These are phyloP conservation scores for Amanita jacksonii DNA, from an alignment of 768 basidiomycete species.

Conservation along the genomic window DNA sequence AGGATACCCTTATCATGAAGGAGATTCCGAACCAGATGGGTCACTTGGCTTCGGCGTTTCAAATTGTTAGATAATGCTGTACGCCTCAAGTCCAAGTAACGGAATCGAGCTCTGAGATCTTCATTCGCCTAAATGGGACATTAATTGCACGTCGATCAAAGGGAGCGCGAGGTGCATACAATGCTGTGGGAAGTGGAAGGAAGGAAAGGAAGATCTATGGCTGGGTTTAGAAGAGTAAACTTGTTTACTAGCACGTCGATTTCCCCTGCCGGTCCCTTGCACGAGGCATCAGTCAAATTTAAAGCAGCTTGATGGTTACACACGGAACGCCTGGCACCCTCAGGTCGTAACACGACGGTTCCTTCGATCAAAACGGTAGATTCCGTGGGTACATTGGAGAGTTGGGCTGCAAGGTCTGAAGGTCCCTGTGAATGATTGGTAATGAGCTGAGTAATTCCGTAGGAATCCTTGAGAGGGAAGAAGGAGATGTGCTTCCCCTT, in stretches of 20 bases:
- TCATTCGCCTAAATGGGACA: slow-evolving; percentile 53
- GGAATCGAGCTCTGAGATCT: slow-evolving; percentile 74
- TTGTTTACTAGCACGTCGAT: slow-evolving; percentile 72
- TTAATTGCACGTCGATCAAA: slow-evolving; percentile 11
- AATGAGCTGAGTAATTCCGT: slow-evolving; percentile 73
- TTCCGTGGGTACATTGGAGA: slow-evolving; percentile 64
- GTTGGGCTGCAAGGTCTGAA: slow-evolving; percentile 24
- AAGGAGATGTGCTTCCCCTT: slow-evolving; percentile 71
- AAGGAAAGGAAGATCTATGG: slow-evolving; percentile 71
- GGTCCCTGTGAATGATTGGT: slow-evolving; percentile 34
- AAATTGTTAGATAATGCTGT: slow-evolving; percentile 66
- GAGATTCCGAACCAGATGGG: slow-evolving; percentile 62
- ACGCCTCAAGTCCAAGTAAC: slow-evolving; percentile 84
- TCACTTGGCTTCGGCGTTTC: slow-evolving; percentile 73
- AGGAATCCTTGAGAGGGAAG: slow-evolving; percentile 75
- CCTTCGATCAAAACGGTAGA: slow-evolving; percentile 74
- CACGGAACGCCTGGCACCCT: slow-evolving; percentile 51
- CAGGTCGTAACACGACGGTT: slow-evolving; percentile 54
- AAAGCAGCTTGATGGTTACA: slow-evolving; percentile 21
- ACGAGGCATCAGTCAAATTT: slow-evolving; percentile 7
- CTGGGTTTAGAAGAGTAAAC: slow-evolving; percentile 74
- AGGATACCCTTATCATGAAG: slow-evolving; percentile 62
- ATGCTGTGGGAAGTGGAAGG: slow-evolving; percentile 70
- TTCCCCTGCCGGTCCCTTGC: slow-evolving; percentile 55
- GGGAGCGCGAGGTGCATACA: slow-evolving; percentile 29